Conservation (phyloP, 441 rosid species). For the Erodium trifolium region DNA sequence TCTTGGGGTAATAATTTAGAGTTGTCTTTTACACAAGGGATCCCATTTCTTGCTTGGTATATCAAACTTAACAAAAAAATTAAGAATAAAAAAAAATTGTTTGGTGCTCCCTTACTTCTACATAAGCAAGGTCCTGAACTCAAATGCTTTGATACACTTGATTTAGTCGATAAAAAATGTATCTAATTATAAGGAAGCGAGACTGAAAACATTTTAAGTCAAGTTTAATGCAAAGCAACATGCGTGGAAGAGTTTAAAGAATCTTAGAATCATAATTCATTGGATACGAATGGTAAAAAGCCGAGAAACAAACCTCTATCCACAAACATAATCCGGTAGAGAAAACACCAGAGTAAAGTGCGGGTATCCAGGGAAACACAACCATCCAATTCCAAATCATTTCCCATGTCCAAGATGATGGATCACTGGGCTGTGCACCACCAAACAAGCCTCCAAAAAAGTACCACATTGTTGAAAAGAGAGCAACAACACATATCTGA, state of each 20-base stretch:
- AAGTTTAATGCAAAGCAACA: neutral
- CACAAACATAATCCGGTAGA: slow-evolving; percentile 54
- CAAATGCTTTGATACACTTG: too few species aligned
- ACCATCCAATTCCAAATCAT: slow-evolving; percentile 38
- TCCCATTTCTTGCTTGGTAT: too few species aligned
- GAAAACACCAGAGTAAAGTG: slow-evolving; percentile 46
- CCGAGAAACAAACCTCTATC: slow-evolving; percentile 40
- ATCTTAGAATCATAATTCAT: neutral
- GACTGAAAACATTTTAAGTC: too few species aligned
- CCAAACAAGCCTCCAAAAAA: slow-evolving; percentile 32
- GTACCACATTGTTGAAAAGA: slow-evolving; percentile 43
- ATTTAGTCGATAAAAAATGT: too few species aligned
- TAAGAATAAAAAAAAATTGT: too few species aligned
- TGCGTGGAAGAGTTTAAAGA: neutral
- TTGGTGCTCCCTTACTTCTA: too few species aligned
- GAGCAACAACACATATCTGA: slow-evolving; percentile 44
- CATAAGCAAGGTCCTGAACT: too few species aligned
- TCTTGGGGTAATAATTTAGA: too few species aligned
- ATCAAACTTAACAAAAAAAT: too few species aligned
- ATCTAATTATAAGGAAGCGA: too few species aligned
- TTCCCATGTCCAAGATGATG: slow-evolving; percentile 43
- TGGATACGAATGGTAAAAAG: neutral
- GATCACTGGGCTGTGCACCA: slow-evolving; percentile 25
- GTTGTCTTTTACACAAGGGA: too few species aligned
- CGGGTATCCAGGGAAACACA: slow-evolving; percentile 58